phyloP scores from a whole-genome alignment of 148 eudicot species.

The Fagopyrum homotropicum region DNA sequence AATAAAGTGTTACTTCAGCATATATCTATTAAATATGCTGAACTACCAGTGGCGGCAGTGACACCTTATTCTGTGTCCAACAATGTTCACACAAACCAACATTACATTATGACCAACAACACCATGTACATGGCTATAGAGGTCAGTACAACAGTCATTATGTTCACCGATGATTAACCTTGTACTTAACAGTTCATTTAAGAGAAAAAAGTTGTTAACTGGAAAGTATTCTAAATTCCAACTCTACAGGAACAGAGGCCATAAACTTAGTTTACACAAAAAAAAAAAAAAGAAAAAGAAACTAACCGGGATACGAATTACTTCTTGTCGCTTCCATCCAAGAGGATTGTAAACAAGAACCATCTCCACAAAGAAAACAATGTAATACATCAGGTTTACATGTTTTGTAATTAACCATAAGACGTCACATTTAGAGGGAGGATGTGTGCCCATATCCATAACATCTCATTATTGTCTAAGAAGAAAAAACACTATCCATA shows the following conservation, averaged over 20 bases:
- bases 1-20: background rate
- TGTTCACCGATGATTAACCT: background rate
- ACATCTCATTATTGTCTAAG: background rate
- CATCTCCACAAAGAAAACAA: slow-evolving; percentile 32
- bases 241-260: background rate
- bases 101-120: background rate
- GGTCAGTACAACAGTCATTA: background rate
- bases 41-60: background rate
- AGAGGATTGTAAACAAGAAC: slow-evolving; percentile 63
- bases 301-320: slow-evolving; percentile 64
- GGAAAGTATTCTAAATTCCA: background rate
- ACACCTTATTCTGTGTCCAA: background rate
- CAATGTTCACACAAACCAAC: background rate
- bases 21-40: background rate
- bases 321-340: slow-evolving; percentile 77
- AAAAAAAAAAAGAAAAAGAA: slow-evolving; percentile 2
- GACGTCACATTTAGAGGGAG: slow-evolving; percentile 7
- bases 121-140: background rate
- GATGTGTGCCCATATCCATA: background rate
- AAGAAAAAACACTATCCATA: slow-evolving; percentile 23
- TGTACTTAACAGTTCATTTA: background rate
- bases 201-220: background rate
- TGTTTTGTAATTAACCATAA: background rate
- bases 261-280: background rate
- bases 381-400: slow-evolving; percentile 1